Evolutionary conservation across 495 filamentous ascomycete species (phyloP).

Genomic region (Parathielavia hyrcaniae): DNA sequence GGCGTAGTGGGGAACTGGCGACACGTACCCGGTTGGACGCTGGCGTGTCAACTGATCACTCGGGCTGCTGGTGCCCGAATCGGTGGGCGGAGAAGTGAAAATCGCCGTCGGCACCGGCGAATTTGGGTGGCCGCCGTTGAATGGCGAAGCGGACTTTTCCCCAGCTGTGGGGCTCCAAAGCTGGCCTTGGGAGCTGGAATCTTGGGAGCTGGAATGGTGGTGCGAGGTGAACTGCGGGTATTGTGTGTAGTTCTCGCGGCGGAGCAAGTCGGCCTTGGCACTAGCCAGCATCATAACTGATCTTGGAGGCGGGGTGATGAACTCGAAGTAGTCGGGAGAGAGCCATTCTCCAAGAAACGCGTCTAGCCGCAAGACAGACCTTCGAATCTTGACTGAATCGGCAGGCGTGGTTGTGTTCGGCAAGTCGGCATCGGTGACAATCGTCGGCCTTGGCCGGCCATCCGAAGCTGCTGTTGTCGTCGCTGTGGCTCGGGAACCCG

Average conservation of each 20-base stretch:
- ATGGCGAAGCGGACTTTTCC: slow-evolving; percentile 10
- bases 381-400: slow-evolving; percentile 33
- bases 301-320: slow-evolving; percentile 81
- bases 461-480: slow-evolving; percentile 6
- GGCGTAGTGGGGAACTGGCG: slow-evolving; percentile 77
- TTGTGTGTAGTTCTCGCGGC: slow-evolving; percentile 57
- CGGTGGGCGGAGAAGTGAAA: slow-evolving; percentile 27
- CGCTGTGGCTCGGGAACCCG: slow-evolving; percentile 1
- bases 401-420: slow-evolving; percentile 1
- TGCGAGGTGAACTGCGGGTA: slow-evolving; percentile 38
- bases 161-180: slow-evolving; percentile 34
- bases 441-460: slow-evolving; percentile 15
- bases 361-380: slow-evolving; percentile 69
- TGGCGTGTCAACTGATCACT: slow-evolving; percentile 10
- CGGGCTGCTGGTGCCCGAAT: slow-evolving; percentile 20
- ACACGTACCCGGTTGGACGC: slow-evolving; percentile 51
- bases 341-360: slow-evolving; percentile 96
- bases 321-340: slow-evolving; percentile 82
- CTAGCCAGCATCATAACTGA: slow-evolving; percentile 78
- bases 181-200: slow-evolving; percentile 33
- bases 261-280: slow-evolving; percentile 78
- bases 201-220: slow-evolving; percentile 29
- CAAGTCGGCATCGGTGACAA: slow-evolving; percentile 11
- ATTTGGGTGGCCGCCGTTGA: slow-evolving; percentile 6
- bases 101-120: slow-evolving; percentile 25